Evolutionary conservation across 352 stramenopile species (phyloP).

Genomic region (Aphanomyces invadans): DNA sequence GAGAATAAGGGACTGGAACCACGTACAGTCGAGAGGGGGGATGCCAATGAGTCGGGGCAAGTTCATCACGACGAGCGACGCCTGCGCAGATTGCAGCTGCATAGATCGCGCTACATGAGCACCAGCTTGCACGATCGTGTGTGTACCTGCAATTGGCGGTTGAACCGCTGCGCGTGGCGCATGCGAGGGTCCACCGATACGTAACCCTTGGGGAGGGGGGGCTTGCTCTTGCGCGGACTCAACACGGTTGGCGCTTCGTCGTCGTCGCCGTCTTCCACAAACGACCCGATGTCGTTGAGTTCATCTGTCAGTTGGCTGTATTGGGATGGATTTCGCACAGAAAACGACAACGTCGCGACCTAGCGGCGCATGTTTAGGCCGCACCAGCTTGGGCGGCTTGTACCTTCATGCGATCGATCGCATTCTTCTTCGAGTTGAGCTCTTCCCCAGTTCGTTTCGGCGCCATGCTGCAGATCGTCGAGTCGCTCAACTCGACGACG

Average conservation of each 20-base stretch:
- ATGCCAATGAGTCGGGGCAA: constrained; percentile 20
- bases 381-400: background rate
- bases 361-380: background rate
- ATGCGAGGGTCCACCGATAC: constrained; percentile 3
- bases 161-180: constrained; percentile 4
- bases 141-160: background rate
- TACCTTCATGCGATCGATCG: constrained; percentile 11
- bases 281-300: constrained; percentile 15
- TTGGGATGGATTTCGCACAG: background rate
- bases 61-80: constrained; percentile 18
- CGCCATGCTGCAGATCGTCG: constrained; percentile 8
- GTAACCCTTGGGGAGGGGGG: background rate
- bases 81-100: constrained; percentile 9
- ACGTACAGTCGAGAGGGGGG: constrained; percentile 9
- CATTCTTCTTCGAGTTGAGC: constrained; percentile 17
- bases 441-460: constrained; percentile 24
- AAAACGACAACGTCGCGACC: constrained; percentile 22
- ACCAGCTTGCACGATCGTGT: background rate
- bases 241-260: background rate
- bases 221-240: background rate
- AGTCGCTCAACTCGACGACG: constrained; percentile 23
- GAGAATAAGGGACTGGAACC: background rate
- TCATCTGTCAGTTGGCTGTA: constrained; percentile 16
- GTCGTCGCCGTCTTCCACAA: constrained; percentile 9
- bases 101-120: background rate